Evolutionary conservation across 495 filamentous ascomycete species (phyloP), one percentile per base, ranked within the genome.

Genomic region (Penicillium dipodomyicola): DNA sequence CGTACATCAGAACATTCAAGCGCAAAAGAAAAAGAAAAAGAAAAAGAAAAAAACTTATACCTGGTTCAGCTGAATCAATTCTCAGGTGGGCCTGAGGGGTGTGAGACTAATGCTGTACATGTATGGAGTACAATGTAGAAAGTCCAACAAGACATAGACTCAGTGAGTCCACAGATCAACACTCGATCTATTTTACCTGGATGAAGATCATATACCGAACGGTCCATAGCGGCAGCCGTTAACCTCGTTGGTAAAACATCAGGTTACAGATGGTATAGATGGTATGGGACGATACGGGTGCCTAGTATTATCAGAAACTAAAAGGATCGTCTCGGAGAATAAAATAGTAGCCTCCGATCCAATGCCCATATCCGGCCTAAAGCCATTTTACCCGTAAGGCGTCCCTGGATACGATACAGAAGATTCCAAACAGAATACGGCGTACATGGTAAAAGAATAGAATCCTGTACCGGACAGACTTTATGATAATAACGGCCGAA

Each of bases 311-410:
- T 57, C 46, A 52, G 49, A 51, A 52, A 58, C 52, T 54, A 54
- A 54, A 54, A 54, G 52, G 48, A 58, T 58, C 55, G 39, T 35
- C 48, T 50, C 46, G 47, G 40, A 52, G 48, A 50, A 58, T 58
- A 39, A 54, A 33, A 46, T 19, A 32, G 30, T 46, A 52, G 47
- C 30, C 55, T 35, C 47, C 27, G 48, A 58, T 58, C 55, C 48
- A 44, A 23, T 52, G 10, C 40, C 55, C 40, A 12, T 49, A 49
- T 19, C 35, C 35, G 45, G 20, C 5, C 19, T 47, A 47, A 55
- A 33, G 52, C 40, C 14, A 5, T 39, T 39, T 39, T 39, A n/a
- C 7, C 35, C 35, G 3, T 39, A 8, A 39, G 35, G 35, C 35
- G 35, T 39, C 15, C 35, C 35, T 39, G 35, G 15, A 17, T 39